Conservation (phyloP, 2,329 filamentous ascomycete species). For the Rutstroemia sp. region DNA sequence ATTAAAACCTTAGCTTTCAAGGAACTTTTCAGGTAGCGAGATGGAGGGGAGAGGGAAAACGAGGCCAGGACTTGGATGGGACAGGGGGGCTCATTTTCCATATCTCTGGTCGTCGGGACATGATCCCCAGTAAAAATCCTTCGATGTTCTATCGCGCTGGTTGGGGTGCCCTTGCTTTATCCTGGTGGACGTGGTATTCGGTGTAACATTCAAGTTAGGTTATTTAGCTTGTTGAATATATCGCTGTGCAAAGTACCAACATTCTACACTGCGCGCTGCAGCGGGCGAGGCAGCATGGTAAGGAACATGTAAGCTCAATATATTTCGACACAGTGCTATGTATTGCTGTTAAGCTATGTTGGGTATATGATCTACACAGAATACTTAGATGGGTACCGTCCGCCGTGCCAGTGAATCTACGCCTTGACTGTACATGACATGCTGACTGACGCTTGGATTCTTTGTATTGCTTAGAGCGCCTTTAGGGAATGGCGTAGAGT, state of each 20-base stretch:
- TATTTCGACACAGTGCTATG: not conserved
- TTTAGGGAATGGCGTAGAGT: not conserved
- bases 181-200: not conserved
- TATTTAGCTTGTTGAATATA: not conserved
- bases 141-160: not conserved
- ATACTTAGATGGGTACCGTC: not conserved
- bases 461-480: not conserved
- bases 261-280: not conserved
- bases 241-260: not conserved
- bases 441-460: not conserved
- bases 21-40: not conserved
- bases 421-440: not conserved
- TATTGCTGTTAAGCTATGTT: not conserved
- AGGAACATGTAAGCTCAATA: not conserved
- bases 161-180: not conserved
- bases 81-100: not conserved
- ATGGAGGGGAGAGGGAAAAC: not conserved
- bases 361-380: not conserved
- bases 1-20: not conserved
- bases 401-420: not conserved
- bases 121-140: not conserved
- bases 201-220: not conserved
- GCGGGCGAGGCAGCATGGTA: too few species aligned
- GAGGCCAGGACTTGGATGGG: not conserved
- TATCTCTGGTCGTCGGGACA: conserved; percentile 2